Evolutionary conservation across 208 protist species (phyloP).

Genomic region (Tritrichomonas foetus): DNA sequence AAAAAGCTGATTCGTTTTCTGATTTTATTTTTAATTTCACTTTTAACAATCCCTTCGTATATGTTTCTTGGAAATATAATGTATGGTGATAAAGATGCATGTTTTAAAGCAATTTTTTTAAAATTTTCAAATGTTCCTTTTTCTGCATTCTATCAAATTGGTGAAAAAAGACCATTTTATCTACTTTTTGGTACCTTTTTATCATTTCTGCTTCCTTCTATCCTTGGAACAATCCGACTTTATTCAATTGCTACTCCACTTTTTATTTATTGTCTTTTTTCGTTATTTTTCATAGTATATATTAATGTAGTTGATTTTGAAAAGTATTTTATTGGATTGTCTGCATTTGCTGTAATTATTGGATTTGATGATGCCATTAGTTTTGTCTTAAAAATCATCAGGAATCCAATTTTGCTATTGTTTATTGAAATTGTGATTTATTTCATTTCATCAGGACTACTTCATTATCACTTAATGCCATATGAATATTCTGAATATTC

Average conservation of each 20-base stretch:
- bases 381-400: background rate
- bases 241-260: background rate
- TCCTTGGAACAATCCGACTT: background rate
- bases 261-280: background rate
- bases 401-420: background rate
- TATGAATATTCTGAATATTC: background rate
- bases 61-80: background rate
- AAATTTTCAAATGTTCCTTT: background rate
- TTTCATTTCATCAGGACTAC: background rate
- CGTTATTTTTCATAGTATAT: background rate
- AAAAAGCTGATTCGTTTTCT: background rate
- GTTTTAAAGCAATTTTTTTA: background rate
- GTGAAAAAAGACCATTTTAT: background rate
- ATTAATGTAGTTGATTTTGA: background rate
- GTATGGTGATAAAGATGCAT: background rate
- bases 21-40: background rate
- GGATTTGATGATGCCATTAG: background rate
- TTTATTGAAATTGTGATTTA: background rate
- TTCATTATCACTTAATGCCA: background rate
- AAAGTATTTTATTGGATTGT: background rate
- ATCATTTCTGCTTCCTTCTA: background rate
- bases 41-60: background rate
- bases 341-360: background rate
- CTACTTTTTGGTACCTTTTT: background rate
- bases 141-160: background rate